Evolutionary conservation across 176 grass and related monocot species (phyloP), one percentile per base, ranked within the genome.

Genomic region (Puya raimondii): DNA sequence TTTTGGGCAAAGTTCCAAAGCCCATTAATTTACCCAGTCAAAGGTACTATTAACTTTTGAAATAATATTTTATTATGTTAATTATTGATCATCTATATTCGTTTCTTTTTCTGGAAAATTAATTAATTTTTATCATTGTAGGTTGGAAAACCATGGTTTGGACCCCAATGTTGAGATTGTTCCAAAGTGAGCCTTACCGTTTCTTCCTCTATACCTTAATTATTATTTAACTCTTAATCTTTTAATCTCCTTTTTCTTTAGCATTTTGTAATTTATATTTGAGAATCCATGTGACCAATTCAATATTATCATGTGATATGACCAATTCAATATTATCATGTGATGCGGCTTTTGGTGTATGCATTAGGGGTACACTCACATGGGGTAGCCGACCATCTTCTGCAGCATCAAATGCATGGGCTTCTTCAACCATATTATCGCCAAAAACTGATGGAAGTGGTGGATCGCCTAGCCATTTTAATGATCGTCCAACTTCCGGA

Each of bases 1-100:
- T 99, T 78, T 82, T 99, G 57, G 94, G 94, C 47, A 99, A 93
- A 88, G 88, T 99, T 17, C 94, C 94, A 67, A 99, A 99, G 79
- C 94, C 94, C 1, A 88, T 99, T 72, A 99, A 99, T 83, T 79
- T 99, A 67, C 94, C 94, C 21, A 99, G 94, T 70, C 89, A 93
- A 76, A 99, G 86, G 94, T 99, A 99, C 72, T 20, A 26, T 0
- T 72, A 69, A 57, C 77, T 50, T 70, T 50, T 22, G 51, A 13
- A 48, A n/a, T n/a, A 14, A 47, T 50, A 64, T 11, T 7, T 7
- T 50, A 50, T 42, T 15, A 64, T 72, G 17, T 4, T 17, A 67
- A 63, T 79, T 50, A 4, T 65, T 51, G 18, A 61, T 13, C 25
- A 26, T 78, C 26, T 59, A 29, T 23, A 64, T 1, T 69, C 72